Conservation (phyloP, 495 filamentous ascomycete species). For the Lasiosphaeriaceae sp. region DNA sequence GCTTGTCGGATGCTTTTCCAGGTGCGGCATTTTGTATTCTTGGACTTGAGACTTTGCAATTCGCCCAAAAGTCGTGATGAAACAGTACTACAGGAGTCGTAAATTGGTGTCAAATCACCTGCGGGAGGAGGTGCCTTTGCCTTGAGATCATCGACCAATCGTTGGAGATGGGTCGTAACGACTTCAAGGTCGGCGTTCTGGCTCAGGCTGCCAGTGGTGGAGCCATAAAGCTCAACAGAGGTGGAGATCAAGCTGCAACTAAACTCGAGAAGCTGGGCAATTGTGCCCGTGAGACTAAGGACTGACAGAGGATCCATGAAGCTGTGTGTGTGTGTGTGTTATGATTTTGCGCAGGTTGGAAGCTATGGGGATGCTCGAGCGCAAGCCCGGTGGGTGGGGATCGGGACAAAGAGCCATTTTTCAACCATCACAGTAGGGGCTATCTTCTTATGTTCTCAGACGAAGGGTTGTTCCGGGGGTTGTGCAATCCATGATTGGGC, state of each 20-base stretch:
- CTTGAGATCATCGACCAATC: not conserved
- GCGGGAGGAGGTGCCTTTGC: not conserved
- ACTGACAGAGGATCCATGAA: not conserved
- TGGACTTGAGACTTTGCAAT: not conserved
- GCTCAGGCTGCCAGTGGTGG: not conserved
- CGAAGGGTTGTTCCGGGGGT: no score
- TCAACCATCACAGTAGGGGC: no score
- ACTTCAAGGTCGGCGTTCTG: not conserved
- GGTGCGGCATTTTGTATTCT: not conserved
- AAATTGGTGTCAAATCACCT: not conserved
- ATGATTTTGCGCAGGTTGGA: no score
- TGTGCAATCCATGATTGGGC: no score
- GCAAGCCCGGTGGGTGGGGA: no score
- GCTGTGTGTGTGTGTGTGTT: no score
- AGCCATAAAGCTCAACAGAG: not conserved
- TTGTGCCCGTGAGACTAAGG: not conserved
- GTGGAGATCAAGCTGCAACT: not conserved
- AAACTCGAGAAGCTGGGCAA: not conserved
- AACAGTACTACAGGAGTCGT: not conserved
- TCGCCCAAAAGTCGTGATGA: not conserved
- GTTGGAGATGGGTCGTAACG: not conserved
- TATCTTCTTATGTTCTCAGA: no score
- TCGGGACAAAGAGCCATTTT: no score
- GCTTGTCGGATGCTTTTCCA: not conserved
- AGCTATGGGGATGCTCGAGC: no score